These are phyloP conservation scores for Lachancea waltii DNA, from an alignment of 805 yeast genomes.

Conservation along the genomic window DNA sequence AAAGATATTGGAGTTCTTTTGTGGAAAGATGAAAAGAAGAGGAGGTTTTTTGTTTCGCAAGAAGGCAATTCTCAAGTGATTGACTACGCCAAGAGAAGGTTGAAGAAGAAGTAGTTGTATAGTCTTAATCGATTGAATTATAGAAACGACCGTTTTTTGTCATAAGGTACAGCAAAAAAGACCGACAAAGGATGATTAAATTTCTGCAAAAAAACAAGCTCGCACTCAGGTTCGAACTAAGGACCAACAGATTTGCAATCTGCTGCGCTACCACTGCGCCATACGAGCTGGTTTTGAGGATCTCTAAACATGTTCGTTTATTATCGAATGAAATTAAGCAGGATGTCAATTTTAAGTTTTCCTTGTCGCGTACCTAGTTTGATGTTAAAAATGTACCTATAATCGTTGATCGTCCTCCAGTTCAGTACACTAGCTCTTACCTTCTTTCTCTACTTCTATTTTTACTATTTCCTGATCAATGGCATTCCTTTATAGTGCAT, in stretches of 20 bases:
- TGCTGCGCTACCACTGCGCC: slow-evolving; percentile 99
- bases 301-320: not conserved
- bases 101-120: slow-evolving; percentile 12
- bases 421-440: too few relatives aligned
- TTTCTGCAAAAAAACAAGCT: slow-evolving; percentile 41
- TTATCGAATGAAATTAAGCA: not conserved
- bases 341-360: not conserved
- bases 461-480: too few relatives aligned
- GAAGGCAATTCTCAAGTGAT: slow-evolving; percentile 87
- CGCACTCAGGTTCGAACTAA: slow-evolving; percentile 93
- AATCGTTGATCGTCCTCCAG: too few relatives aligned
- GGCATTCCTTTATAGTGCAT: too few relatives aligned
- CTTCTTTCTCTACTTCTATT: too few relatives aligned
- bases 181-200: slow-evolving; percentile 11
- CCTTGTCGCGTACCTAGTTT: too few relatives aligned
- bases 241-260: slow-evolving; percentile 99
- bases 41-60: slow-evolving; percentile 76
- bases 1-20: slow-evolving; percentile 83
- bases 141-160: too few relatives aligned
- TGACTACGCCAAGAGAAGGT: slow-evolving; percentile 70
- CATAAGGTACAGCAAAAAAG: too few relatives aligned
- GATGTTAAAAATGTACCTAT: too few relatives aligned
- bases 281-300: slow-evolving; percentile 42
- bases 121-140: not conserved
- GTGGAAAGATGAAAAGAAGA: slow-evolving; percentile 73